phyloP scores from a whole-genome alignment of 23 red algal species.

The Gracilaria caudata region DNA sequence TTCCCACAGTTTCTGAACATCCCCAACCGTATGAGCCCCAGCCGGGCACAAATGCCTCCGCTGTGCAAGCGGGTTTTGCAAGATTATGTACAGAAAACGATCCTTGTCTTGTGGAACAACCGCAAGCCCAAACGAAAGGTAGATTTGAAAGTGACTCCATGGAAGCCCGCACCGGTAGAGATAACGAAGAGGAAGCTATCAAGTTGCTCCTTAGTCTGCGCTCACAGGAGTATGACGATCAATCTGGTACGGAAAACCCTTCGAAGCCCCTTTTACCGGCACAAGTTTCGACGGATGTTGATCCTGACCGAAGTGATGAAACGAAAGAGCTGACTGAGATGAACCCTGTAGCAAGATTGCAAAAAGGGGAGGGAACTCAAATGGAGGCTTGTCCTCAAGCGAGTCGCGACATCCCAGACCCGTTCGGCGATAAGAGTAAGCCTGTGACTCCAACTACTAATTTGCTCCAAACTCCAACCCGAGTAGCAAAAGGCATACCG shows the following conservation, averaged over 20 bases:
- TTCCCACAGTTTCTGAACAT: background rate
- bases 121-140: background rate
- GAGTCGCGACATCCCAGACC: background rate
- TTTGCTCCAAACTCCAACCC: constrained; percentile 10
- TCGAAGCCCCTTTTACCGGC: too few relatives aligned
- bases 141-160: background rate
- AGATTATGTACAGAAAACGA: background rate
- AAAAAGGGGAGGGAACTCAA: background rate
- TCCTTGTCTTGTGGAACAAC: background rate
- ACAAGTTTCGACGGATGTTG: background rate
- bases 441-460: background rate
- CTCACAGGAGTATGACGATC: background rate
- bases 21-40: background rate
- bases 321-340: background rate
- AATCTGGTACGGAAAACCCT: background rate
- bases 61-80: background rate
- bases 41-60: background rate
- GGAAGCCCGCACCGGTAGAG: background rate
- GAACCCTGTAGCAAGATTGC: background rate
- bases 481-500: background rate
- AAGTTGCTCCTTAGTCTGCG: background rate
- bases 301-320: background rate
- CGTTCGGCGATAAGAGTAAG: constrained; percentile 4
- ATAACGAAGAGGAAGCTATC: constrained; percentile 10
- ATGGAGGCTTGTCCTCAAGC: background rate